These are phyloP conservation scores for Bruguiera parviflora DNA, from an alignment of 345 rosid species.

Conservation along the genomic window DNA sequence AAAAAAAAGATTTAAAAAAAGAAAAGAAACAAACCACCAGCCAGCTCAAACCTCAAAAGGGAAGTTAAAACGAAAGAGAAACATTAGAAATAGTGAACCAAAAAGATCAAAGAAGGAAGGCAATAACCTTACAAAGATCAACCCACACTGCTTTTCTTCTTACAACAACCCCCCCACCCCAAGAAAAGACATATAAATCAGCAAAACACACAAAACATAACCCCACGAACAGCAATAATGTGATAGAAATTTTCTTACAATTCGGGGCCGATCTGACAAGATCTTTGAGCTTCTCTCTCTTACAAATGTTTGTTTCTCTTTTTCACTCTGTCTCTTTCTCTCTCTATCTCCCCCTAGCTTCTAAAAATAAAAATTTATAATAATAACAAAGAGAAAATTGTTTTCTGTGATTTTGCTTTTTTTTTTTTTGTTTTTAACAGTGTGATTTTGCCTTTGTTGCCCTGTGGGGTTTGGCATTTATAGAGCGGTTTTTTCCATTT, in stretches of 20 bases:
- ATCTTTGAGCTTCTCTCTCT: conserved; percentile 38
- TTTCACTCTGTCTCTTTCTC: too few species aligned
- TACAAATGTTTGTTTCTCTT: too few species aligned
- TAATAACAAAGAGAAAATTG: not conserved
- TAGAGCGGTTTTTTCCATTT: conserved; percentile 35
- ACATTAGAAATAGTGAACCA: conserved; percentile 1
- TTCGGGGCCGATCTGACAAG: conserved; percentile 45
- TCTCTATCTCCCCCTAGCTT: conserved; percentile 9
- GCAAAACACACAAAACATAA: not conserved
- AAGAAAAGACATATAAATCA: not conserved
- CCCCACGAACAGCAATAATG: conserved; percentile 12
- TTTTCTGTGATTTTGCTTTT: not conserved
- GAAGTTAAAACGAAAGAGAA: not conserved
- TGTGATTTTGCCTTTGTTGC: not conserved
- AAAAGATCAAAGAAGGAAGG: conserved; percentile 7
- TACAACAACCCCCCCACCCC: too few species aligned
- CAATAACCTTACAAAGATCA: conserved; percentile 24
- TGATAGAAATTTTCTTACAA: conserved; percentile 28
- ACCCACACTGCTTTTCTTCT: conserved; percentile 8
- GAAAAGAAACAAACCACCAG: not conserved
- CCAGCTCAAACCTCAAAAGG: not conserved
- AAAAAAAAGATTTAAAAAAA: not conserved
- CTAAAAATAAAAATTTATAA: not conserved
- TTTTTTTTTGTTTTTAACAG: conserved; percentile 24
- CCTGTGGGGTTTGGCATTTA: conserved; percentile 26